These are phyloP conservation scores for Aspergillus ustus DNA, from an alignment of 2,329 filamentous ascomycete genomes.

Conservation along the genomic window DNA sequence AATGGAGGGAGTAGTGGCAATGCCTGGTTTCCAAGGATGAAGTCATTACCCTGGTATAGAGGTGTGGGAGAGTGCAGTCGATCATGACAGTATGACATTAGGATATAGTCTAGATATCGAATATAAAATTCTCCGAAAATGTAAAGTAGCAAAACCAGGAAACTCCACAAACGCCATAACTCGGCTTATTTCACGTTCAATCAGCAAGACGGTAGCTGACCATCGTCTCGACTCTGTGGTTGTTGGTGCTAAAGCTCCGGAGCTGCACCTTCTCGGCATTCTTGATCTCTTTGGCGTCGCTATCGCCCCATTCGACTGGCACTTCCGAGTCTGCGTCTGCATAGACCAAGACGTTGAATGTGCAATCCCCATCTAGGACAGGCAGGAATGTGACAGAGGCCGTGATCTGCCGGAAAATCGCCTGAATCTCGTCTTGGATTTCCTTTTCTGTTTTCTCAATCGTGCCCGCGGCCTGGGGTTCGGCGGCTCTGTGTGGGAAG, in stretches of 20 bases:
- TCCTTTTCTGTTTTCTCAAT: slow-evolving; percentile 86
- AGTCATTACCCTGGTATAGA: slow-evolving; percentile 37
- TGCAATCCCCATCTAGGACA: slow-evolving; percentile 91
- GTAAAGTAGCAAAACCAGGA: slow-evolving; percentile 16
- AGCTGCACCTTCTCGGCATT: slow-evolving; percentile 95
- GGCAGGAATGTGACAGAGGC: slow-evolving; percentile 96
- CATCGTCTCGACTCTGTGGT: slow-evolving; percentile 89
- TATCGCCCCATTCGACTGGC: slow-evolving; percentile 97
- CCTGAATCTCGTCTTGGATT: slow-evolving; percentile 94
- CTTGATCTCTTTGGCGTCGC: slow-evolving; percentile 94
- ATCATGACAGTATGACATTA: slow-evolving; percentile 5
- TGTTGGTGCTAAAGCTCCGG: slow-evolving; percentile 93
- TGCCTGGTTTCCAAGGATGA: slow-evolving; percentile 33
- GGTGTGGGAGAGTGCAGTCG: not conserved
- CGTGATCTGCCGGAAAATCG: slow-evolving; percentile 96
- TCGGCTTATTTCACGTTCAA: slow-evolving; percentile 29
- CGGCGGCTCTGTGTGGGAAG: slow-evolving; percentile 33
- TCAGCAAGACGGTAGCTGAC: slow-evolving; percentile 78
- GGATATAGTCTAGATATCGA: slow-evolving; percentile 7
- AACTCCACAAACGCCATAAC: slow-evolving; percentile 23
- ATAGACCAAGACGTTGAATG: slow-evolving; percentile 98
- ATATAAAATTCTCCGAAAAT: slow-evolving; percentile 12
- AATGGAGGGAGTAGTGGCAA: slow-evolving; percentile 33
- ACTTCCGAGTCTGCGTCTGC: slow-evolving; percentile 96
- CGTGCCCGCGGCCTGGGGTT: slow-evolving; percentile 34